Percentiles rank a stretch among this genome's conserved stretches.
Conservation (phyloP, 345 rosid genomes). For the Boechera retrofracta region DNA sequence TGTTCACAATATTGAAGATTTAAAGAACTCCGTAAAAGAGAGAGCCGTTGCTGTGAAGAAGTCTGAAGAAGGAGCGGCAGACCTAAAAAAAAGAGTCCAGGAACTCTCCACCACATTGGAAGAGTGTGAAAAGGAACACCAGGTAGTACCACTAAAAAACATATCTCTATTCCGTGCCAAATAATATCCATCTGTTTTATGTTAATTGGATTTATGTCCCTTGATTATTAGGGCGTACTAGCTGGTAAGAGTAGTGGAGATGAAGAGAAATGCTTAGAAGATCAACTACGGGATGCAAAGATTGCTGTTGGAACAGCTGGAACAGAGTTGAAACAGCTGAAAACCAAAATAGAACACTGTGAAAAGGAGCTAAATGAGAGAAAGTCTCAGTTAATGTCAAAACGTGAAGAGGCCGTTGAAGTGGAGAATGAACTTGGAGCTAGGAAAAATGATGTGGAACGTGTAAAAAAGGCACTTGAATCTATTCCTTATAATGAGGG, state of each 20-base stretch:
- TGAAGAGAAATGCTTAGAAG: conserved; percentile 98
- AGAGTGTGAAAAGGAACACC: conserved; percentile 84
- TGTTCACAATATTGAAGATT: conserved; percentile 70
- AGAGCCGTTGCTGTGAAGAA: conserved; percentile 70
- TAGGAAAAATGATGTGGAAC: conserved; percentile 73
- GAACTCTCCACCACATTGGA: conserved; percentile 77
- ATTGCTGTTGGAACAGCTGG: conserved; percentile 87
- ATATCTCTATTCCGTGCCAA: conserved; percentile 12
- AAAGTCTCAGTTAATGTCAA: conserved; percentile 68
- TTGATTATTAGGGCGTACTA: conserved; percentile 70
- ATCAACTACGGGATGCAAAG: conserved; percentile 93
- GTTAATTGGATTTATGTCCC: conserved; percentile 35
- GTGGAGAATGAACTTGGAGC: conserved; percentile 75
- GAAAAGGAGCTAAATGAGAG: conserved; percentile 88
- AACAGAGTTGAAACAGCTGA: conserved; percentile 85
- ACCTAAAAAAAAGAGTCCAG: conserved; percentile 65
- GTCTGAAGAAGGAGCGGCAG: conserved; percentile 88
- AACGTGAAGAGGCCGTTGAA: conserved; percentile 77
- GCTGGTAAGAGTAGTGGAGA: conserved; percentile 95
- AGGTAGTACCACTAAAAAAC: conserved; percentile 52
- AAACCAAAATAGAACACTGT: conserved; percentile 80
- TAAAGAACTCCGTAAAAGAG: conserved; percentile 75
- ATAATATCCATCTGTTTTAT: conserved; percentile 16
- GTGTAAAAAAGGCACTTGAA: conserved; percentile 56
- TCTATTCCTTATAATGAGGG: conserved; percentile 76